Conservation (phyloP, 176 grass and related monocot species). For the Canna indica region DNA sequence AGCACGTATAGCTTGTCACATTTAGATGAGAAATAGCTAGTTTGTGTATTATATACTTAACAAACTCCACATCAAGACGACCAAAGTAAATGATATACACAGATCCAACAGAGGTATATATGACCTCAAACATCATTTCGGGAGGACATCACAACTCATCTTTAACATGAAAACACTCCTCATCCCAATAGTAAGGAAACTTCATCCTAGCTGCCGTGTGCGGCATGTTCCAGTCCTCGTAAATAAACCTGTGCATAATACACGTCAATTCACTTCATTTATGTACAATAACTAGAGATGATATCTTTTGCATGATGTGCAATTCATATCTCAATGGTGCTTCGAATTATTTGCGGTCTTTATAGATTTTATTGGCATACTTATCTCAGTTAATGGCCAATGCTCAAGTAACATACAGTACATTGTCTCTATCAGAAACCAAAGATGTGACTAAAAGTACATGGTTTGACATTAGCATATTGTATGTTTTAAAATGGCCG, state of each 20-base stretch:
- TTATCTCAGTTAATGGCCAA: too few species aligned
- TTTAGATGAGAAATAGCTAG: not conserved
- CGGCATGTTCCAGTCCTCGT: conserved; percentile 71
- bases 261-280: not conserved
- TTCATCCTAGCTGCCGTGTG: conserved; percentile 67
- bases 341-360: not conserved
- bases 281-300: not conserved
- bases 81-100: not conserved
- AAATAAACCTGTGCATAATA: conserved; percentile 49
- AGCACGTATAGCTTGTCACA: not conserved
- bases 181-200: conserved; percentile 76
- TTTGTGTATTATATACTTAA: too few species aligned
- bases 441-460: too few species aligned
- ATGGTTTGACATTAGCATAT: too few species aligned
- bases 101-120: not conserved
- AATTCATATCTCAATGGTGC: not conserved
- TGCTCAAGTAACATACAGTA: too few species aligned
- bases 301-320: not conserved
- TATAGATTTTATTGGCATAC: not conserved
- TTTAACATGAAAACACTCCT: conserved; percentile 53
- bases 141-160: conserved; percentile 49
- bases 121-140: not conserved
- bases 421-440: too few species aligned
- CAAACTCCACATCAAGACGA: not conserved
- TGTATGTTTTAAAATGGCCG: too few species aligned